phyloP scores from a whole-genome alignment of 805 yeast genomes.

The Candida maesae region DNA sequence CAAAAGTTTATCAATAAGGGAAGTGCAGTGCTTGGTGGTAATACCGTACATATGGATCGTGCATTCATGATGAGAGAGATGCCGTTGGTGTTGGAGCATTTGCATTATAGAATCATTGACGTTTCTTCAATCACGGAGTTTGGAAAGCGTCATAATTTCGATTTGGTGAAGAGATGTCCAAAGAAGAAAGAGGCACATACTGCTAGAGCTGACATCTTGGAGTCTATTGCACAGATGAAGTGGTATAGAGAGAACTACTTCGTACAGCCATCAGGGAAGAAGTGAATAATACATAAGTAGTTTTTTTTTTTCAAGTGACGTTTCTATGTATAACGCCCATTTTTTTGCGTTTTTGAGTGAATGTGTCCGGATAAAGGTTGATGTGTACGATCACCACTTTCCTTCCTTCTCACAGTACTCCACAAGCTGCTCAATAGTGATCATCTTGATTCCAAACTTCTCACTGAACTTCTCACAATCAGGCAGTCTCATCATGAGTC shows the following conservation, averaged over 20 bases:
- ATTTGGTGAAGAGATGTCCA: conserved; percentile 53
- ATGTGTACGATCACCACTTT: conserved; percentile 15
- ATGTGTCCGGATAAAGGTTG: no score
- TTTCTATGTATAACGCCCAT: no score
- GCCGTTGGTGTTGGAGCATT: conserved; percentile 52
- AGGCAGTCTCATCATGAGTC: conserved; percentile 89
- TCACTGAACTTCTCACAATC: conserved; percentile 75
- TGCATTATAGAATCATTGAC: conserved; percentile 80
- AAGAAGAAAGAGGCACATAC: conserved; percentile 73
- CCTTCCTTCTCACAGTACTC: conserved; percentile 39
- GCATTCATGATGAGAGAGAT: conserved; percentile 79
- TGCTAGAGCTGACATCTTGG: conserved; percentile 83
- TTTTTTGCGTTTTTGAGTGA: no score
- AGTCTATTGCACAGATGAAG: conserved; percentile 77
- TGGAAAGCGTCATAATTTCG: conserved; percentile 72
- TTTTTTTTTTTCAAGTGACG: no score
- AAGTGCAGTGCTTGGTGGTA: conserved; percentile 83
- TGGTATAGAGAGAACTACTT: conserved; percentile 75
- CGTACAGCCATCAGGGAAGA: conserved; percentile 15
- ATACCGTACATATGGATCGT: conserved; percentile 88
- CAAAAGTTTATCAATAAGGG: conserved; percentile 46
- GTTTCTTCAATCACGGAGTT: conserved; percentile 86
- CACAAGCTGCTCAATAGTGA: conserved; percentile 74
- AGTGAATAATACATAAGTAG: no score
- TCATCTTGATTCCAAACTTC: conserved; percentile 58